Percentiles rank a stretch among this genome's conserved stretches.
Conservation (phyloP, 257 asterid genomes). For the Capsicum chinense region DNA sequence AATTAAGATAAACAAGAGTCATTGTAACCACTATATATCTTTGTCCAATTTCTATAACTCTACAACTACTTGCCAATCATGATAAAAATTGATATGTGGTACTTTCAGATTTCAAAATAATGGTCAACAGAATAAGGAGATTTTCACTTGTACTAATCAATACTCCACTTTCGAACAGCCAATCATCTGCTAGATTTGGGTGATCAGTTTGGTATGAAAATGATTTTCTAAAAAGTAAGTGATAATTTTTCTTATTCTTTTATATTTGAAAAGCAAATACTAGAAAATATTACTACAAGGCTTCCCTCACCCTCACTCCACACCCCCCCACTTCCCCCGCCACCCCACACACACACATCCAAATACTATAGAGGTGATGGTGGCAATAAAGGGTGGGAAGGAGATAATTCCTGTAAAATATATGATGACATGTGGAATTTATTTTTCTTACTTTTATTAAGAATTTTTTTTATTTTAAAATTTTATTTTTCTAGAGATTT, state of each 20-base stretch:
- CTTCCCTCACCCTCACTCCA: too few relatives aligned
- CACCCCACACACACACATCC: too few relatives aligned
- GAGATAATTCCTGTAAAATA: too few relatives aligned
- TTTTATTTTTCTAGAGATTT: too few relatives aligned
- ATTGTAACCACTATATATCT: neutral
- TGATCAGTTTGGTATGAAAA: neutral
- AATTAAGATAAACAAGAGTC: neutral
- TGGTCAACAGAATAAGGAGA: conserved; percentile 15
- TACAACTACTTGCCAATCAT: too few relatives aligned
- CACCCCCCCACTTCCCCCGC: too few relatives aligned
- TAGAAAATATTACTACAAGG: too few relatives aligned
- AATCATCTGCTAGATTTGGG: neutral
- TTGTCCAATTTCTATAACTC: neutral
- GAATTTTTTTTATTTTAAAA: neutral
- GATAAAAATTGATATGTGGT: neutral
- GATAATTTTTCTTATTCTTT: neutral
- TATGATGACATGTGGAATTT: neutral
- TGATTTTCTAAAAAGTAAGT: neutral
- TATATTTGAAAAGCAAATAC: too few relatives aligned
- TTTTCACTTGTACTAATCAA: neutral
- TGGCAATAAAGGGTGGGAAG: too few relatives aligned
- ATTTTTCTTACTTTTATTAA: neutral
- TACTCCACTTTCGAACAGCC: neutral
- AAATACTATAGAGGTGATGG: too few relatives aligned
- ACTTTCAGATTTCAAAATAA: conserved; percentile 9